Percentiles rank a stretch among this genome's conserved stretches.
Conservation (phyloP, 345 rosid species). For the Alliaria petiolata region DNA sequence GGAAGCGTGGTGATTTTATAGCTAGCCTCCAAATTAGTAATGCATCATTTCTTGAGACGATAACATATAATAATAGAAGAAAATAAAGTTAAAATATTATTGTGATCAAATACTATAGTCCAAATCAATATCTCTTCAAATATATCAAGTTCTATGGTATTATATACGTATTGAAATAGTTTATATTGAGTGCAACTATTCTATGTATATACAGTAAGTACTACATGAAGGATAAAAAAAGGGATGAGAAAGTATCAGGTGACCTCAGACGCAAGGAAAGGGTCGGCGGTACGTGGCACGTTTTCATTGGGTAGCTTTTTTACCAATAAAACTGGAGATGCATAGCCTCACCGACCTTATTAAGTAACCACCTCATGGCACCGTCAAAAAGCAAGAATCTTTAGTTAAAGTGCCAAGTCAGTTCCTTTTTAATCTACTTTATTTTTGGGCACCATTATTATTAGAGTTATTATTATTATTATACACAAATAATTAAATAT, state of each 20-base stretch:
- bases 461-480: not conserved
- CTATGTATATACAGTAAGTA: not conserved
- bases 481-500: not conserved
- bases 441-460: not conserved
- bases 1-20: not conserved
- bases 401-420: slow-evolving; percentile 25
- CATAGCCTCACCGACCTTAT: slow-evolving; percentile 29
- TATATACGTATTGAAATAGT: not conserved
- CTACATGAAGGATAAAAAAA: not conserved
- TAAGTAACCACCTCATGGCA: slow-evolving; percentile 5
- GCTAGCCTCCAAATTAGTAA: slow-evolving; percentile 21
- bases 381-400: slow-evolving; percentile 31
- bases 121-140: not conserved
- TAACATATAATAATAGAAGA: not conserved
- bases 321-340: slow-evolving; percentile 10
- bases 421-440: slow-evolving; percentile 15
- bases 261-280: slow-evolving; percentile 11
- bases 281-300: slow-evolving; percentile 15
- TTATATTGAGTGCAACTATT: not conserved
- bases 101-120: not conserved
- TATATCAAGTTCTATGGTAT: not conserved
- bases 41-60: not conserved
- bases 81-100: not conserved
- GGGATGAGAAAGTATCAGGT: slow-evolving; percentile 16
- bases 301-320: not conserved